Evolutionary conservation across 176 grass and related monocot species (phyloP).

Genomic region (Pontederia crassipes): DNA sequence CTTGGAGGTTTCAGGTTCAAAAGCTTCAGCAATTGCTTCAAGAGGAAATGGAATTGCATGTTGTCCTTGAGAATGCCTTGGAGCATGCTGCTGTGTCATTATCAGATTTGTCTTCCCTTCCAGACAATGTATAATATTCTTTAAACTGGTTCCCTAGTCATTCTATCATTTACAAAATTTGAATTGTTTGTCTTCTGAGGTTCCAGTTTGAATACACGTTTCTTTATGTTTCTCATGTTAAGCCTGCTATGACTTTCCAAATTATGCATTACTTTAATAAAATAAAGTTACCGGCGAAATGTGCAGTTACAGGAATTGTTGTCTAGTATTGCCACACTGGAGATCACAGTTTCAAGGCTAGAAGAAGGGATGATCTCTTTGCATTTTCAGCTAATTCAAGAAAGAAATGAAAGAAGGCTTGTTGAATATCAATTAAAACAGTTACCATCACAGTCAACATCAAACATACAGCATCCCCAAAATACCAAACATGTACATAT

Average conservation of each 20-base stretch:
- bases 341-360: constrained; percentile 40
- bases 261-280: neutral
- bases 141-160: neutral
- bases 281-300: neutral
- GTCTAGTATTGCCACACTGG: constrained; percentile 59
- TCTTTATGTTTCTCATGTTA: neutral
- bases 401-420: constrained; percentile 86
- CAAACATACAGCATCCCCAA: constrained; percentile 26
- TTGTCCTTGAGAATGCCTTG: constrained; percentile 68
- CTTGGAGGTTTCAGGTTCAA: constrained; percentile 35
- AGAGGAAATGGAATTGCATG: constrained; percentile 69
- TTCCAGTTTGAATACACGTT: neutral
- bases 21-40: constrained; percentile 49
- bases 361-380: constrained; percentile 83
- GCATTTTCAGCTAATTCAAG: constrained; percentile 92
- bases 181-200: too few relatives aligned
- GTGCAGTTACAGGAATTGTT: constrained; percentile 71
- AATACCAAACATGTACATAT: constrained; percentile 2
- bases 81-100: constrained; percentile 62
- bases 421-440: constrained; percentile 71
- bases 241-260: neutral
- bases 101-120: constrained; percentile 70
- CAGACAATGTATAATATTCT: constrained; percentile 35
- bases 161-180: neutral
- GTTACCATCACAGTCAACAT: constrained; percentile 9